phyloP scores from a whole-genome alignment of 345 rosid genomes.

The Gossypium arboreum region DNA sequence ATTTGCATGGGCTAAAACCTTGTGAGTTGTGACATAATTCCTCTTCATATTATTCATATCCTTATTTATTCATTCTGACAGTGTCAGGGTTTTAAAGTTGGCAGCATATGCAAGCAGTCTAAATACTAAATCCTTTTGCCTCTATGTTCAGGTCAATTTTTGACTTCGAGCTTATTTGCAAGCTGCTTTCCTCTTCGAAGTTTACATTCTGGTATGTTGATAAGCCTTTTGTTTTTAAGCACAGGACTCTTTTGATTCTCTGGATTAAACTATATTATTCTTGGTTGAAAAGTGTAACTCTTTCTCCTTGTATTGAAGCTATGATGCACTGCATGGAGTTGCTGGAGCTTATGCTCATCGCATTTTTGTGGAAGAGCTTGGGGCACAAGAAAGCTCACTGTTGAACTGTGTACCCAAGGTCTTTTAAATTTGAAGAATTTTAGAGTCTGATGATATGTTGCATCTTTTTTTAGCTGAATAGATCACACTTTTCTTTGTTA shows the following conservation, averaged over 20 bases:
- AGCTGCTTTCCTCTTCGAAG: slow-evolving; percentile 80
- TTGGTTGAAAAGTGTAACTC: slow-evolving; percentile 9
- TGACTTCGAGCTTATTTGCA: slow-evolving; percentile 73
- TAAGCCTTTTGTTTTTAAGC: slow-evolving; percentile 16
- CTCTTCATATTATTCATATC: slow-evolving; percentile 1
- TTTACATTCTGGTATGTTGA: slow-evolving; percentile 79
- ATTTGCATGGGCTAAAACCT: neutral
- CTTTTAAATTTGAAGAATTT: slow-evolving; percentile 14
- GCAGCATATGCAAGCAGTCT: neutral
- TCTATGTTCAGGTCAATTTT: slow-evolving; percentile 72
- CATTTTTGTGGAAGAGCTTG: slow-evolving; percentile 96
- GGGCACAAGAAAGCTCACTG: slow-evolving; percentile 75
- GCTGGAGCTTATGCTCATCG: slow-evolving; percentile 93
- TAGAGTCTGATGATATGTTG: neutral
- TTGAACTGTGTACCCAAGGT: slow-evolving; percentile 96
- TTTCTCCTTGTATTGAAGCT: slow-evolving; percentile 43
- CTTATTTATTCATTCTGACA: neutral
- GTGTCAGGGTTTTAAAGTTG: neutral
- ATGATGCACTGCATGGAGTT: slow-evolving; percentile 95
- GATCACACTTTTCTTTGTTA: slow-evolving; percentile 12
- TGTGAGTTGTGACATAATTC: neutral
- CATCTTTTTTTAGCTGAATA: neutral
- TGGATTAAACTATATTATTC: neutral
- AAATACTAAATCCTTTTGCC: neutral
- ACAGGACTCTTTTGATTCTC: neutral